Conservation (phyloP, 2,329 filamentous ascomycete genomes). For the Zelopaecilomyces penicillatus region DNA sequence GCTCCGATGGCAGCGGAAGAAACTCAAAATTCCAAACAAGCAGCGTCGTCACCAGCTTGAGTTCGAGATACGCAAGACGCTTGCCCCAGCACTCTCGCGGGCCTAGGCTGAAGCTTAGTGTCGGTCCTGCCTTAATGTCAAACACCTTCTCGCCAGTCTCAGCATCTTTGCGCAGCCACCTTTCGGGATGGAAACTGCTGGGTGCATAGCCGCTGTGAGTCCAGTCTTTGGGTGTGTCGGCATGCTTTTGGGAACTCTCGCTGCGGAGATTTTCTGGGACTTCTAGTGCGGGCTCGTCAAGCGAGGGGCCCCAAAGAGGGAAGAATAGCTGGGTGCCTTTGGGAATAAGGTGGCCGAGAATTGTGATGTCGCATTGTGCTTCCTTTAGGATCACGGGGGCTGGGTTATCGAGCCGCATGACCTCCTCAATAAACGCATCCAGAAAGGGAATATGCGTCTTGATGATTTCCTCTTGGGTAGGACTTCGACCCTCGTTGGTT, state of each 20-base stretch:
- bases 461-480: constrained; percentile 21
- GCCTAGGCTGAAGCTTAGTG: constrained; percentile 27
- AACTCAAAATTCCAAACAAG: constrained; percentile 30
- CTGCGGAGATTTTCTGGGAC: constrained; percentile 14
- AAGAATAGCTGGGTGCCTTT: constrained; percentile 24
- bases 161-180: constrained; percentile 21
- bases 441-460: constrained; percentile 23
- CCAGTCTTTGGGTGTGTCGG: constrained; percentile 11
- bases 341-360: constrained; percentile 25
- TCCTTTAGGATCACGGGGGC: constrained; percentile 19
- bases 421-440: constrained; percentile 29
- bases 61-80: constrained; percentile 25
- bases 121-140: constrained; percentile 24
- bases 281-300: constrained; percentile 6
- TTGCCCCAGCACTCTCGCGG: constrained; percentile 30
- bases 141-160: constrained; percentile 12
- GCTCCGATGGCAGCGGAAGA: constrained; percentile 1
- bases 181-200: constrained; percentile 25
- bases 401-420: constrained; percentile 16
- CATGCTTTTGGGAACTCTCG: constrained; percentile 15
- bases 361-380: constrained; percentile 21
- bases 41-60: constrained; percentile 26
- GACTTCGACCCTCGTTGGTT: constrained; percentile 14
- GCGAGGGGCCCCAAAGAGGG: constrained; percentile 17
- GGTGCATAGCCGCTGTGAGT: too few relatives aligned